These are phyloP conservation scores for Ophiostoma angusticollis DNA, from an alignment of 2,329 filamentous ascomycete species.

Conservation along the genomic window DNA sequence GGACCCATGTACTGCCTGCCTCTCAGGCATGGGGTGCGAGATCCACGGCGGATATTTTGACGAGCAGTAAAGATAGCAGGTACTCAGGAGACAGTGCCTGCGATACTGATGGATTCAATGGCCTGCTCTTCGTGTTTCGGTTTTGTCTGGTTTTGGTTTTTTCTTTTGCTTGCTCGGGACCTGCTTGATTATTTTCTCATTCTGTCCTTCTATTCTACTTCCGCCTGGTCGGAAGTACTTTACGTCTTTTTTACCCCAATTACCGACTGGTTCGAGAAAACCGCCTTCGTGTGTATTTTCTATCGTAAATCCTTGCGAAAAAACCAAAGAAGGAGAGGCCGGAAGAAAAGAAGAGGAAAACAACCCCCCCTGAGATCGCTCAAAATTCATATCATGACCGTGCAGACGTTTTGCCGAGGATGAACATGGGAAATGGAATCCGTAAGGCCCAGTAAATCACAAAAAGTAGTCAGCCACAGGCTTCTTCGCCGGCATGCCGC, in stretches of 20 bases:
- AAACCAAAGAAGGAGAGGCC: background rate
- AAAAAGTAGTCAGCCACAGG: constrained; percentile 96
- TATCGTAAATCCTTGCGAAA: background rate
- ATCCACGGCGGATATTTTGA: constrained; percentile 12
- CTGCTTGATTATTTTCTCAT: too few species aligned
- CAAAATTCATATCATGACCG: background rate
- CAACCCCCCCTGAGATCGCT: background rate
- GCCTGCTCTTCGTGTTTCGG: background rate
- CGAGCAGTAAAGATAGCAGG: too few species aligned
- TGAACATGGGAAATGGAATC: background rate
- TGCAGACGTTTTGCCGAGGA: constrained; percentile 9
- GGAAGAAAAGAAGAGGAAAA: background rate
- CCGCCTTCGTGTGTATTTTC: background rate
- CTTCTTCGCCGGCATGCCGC: constrained; percentile 98
- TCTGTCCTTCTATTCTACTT: too few species aligned
- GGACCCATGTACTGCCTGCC: constrained; percentile 8
- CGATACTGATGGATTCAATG: too few species aligned
- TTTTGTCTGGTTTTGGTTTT: background rate
- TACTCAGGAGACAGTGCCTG: too few species aligned
- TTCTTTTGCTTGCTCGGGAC: too few species aligned
- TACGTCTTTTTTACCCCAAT: too few species aligned
- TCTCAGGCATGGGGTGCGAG: constrained; percentile 12
- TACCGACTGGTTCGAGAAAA: too few species aligned
- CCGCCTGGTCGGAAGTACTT: too few species aligned
- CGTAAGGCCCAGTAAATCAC: constrained; percentile 22